phyloP scores from a whole-genome alignment of 495 filamentous ascomycete genomes.

The Xylaria venustula region DNA sequence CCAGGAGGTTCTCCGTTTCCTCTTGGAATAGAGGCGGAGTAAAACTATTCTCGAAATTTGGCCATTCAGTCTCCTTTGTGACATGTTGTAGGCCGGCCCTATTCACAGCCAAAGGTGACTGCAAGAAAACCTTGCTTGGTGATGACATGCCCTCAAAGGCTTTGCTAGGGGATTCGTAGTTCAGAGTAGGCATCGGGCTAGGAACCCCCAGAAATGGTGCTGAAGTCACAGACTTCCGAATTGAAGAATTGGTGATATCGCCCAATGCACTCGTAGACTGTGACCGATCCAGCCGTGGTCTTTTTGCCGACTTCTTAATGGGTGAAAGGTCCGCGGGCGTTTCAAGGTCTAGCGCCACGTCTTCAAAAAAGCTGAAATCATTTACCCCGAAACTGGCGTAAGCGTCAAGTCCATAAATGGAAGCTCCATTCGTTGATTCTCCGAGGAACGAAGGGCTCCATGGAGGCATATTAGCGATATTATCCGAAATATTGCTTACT shows the following conservation, averaged over 20 bases:
- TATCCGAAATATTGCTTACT: constrained; percentile 53
- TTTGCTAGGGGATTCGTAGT: constrained; percentile 49
- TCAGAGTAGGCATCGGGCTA: constrained; percentile 35
- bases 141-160: constrained; percentile 44
- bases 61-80: constrained; percentile 47
- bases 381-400: constrained; percentile 12
- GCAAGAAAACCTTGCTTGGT: constrained; percentile 60
- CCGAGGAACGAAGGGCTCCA: constrained; percentile 76
- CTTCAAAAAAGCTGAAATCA: constrained; percentile 73
- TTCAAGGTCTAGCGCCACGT: constrained; percentile 49
- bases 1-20: constrained; percentile 63
- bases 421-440: background rate
- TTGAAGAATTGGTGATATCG: constrained; percentile 58
- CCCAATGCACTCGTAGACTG: constrained; percentile 60
- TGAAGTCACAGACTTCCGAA: constrained; percentile 50
- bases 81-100: constrained; percentile 29
- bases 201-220: constrained; percentile 46
- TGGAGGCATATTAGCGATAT: constrained; percentile 46
- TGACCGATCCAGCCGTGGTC: constrained; percentile 57
- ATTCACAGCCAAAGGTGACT: constrained; percentile 38
- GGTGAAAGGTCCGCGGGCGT: constrained; percentile 68
- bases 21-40: constrained; percentile 51
- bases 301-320: constrained; percentile 68
- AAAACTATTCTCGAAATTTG: constrained; percentile 54
- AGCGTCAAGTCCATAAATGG: constrained; percentile 1